Conservation (phyloP, 1,284 basidiomycete species). For the Farysia itapuensis region DNA sequence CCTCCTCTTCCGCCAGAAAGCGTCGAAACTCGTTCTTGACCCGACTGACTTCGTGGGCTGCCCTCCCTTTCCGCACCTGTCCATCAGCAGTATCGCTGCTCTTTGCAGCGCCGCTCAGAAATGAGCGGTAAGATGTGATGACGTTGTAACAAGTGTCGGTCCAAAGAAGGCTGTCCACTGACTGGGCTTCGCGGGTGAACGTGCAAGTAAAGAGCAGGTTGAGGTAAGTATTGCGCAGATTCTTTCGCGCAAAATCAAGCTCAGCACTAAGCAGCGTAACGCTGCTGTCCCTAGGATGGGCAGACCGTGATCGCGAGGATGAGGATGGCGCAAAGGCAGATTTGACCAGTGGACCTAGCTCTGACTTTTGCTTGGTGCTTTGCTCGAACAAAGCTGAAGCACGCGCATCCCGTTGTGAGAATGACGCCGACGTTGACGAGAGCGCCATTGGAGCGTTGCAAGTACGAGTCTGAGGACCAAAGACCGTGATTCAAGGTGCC, state of each 20-base stretch:
- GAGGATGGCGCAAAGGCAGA: conserved; percentile 19
- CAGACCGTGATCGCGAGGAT: conserved; percentile 16
- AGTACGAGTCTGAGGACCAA: no score
- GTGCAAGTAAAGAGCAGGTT: conserved; percentile 52
- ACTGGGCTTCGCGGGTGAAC: conserved; percentile 42
- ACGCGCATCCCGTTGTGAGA: conserved; percentile 24
- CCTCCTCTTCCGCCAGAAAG: conserved; percentile 46
- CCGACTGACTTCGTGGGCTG: conserved; percentile 24
- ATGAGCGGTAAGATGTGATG: conserved; percentile 41
- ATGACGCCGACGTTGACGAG: conserved; percentile 9
- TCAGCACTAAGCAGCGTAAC: conserved; percentile 31
- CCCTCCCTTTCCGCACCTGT: conserved; percentile 21
- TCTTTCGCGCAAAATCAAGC: conserved; percentile 44
- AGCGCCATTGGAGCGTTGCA: no score
- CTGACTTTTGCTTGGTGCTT: conserved; percentile 31
- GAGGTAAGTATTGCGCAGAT: conserved; percentile 52
- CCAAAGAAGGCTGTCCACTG: conserved; percentile 49
- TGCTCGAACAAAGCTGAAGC: conserved; percentile 33
- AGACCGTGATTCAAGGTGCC: no score
- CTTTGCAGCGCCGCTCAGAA: conserved; percentile 43
- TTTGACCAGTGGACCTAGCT: conserved; percentile 35
- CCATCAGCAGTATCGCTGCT: conserved; percentile 9
- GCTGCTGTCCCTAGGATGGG: conserved; percentile 15
- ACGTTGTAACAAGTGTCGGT: conserved; percentile 52
- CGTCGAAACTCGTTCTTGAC: conserved; percentile 39